A percentile compares a stretch with the other conserved stretches of the same genome.
Conservation (phyloP, 495 filamentous ascomycete genomes). For the Podospora comata region DNA sequence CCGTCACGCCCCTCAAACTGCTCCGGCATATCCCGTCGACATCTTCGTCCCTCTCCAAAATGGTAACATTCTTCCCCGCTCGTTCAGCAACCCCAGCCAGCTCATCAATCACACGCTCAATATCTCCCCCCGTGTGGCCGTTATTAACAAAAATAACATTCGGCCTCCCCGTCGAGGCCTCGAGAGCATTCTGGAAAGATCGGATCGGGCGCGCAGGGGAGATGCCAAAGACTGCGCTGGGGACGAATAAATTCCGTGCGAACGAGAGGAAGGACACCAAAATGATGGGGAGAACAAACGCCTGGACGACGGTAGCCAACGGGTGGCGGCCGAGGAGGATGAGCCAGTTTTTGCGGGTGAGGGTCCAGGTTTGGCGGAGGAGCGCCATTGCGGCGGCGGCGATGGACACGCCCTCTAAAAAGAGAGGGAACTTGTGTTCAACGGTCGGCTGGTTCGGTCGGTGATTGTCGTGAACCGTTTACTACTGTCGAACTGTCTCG, state of each 20-base stretch:
- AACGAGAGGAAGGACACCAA: slow-evolving; percentile 66
- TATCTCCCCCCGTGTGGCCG: slow-evolving; percentile 65
- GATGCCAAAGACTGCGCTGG: slow-evolving; percentile 66
- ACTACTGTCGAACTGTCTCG: not conserved
- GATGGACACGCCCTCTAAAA: not conserved
- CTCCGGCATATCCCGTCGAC: slow-evolving; percentile 62
- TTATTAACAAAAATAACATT: slow-evolving; percentile 79
- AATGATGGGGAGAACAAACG: slow-evolving; percentile 67
- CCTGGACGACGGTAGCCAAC: slow-evolving; percentile 61
- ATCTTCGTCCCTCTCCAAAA: slow-evolving; percentile 50
- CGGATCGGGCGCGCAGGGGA: slow-evolving; percentile 54
- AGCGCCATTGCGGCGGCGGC: slow-evolving; percentile 16
- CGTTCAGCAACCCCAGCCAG: slow-evolving; percentile 48
- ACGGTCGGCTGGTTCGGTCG: not conserved
- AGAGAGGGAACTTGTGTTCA: not conserved
- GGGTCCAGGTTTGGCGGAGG: slow-evolving; percentile 66
- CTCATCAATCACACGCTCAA: slow-evolving; percentile 64
- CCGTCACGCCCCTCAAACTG: slow-evolving; percentile 64
- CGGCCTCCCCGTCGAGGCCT: slow-evolving; percentile 48
- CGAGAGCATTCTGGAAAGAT: slow-evolving; percentile 57
- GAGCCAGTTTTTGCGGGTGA: slow-evolving; percentile 70
- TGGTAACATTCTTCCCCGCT: slow-evolving; percentile 54
- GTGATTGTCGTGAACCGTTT: not conserved
- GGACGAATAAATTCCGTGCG: slow-evolving; percentile 65
- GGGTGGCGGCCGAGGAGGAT: slow-evolving; percentile 64